These are phyloP conservation scores for Boletus huronensis DNA, from an alignment of 768 basidiomycete species.

Conservation along the genomic window DNA sequence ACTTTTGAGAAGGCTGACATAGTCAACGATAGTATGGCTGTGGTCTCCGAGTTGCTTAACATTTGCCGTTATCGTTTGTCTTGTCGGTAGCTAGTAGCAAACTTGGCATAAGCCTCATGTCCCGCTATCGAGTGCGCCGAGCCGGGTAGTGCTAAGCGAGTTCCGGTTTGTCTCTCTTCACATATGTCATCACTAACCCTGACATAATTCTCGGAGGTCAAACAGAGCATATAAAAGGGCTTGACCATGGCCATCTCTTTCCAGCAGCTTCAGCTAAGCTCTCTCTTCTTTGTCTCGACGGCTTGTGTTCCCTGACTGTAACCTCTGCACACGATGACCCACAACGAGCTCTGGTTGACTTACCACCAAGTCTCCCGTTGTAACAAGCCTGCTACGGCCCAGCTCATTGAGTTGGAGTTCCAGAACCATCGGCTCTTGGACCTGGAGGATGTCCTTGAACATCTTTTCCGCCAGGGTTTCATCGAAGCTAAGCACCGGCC, in stretches of 20 bases:
- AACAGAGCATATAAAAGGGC: slow-evolving; percentile 10
- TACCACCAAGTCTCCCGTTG: slow-evolving; percentile 46
- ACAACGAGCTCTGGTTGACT: slow-evolving; percentile 46
- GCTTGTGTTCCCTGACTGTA: background rate
- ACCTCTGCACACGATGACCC: slow-evolving; percentile 19
- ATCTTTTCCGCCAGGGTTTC: slow-evolving; percentile 43
- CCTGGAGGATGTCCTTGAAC: slow-evolving; percentile 48
- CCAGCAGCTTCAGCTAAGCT: background rate
- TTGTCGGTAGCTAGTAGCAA: too few relatives aligned
- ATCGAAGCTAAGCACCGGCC: slow-evolving; percentile 43
- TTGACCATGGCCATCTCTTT: background rate
- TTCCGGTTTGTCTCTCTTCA: background rate
- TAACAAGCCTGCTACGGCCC: slow-evolving; percentile 40
- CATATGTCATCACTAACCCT: background rate
- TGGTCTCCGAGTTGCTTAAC: background rate
- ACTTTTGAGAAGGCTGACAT: background rate
- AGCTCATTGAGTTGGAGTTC: slow-evolving; percentile 46
- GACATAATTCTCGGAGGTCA: background rate
- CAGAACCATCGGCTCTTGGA: slow-evolving; percentile 39
- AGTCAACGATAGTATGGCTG: background rate
- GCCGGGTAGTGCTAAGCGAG: background rate
- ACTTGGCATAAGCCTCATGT: background rate
- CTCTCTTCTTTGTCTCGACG: background rate
- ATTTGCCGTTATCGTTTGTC: background rate
- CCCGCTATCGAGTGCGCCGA: background rate